A percentile compares a stretch with the other conserved stretches of the same genome.
Conservation (phyloP, 352 stramenopile species). For the Phytophthora tentaculata region DNA sequence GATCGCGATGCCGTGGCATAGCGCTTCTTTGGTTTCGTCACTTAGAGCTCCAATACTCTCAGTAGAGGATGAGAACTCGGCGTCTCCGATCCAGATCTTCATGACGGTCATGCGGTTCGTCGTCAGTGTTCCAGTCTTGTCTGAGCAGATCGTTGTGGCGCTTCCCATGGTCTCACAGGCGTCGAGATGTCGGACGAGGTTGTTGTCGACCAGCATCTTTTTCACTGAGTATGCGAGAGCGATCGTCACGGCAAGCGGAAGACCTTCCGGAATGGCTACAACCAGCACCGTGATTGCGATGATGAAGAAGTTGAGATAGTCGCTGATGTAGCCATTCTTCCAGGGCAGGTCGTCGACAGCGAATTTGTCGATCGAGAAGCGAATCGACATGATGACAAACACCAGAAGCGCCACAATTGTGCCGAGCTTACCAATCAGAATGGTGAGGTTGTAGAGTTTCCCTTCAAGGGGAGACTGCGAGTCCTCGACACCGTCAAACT, state of each 20-base stretch:
- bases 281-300: slow-evolving; percentile 87
- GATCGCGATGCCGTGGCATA: slow-evolving; percentile 46
- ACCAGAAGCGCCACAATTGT: slow-evolving; percentile 61
- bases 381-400: slow-evolving; percentile 63
- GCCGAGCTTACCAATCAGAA: slow-evolving; percentile 67
- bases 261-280: slow-evolving; percentile 95
- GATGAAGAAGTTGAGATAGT: slow-evolving; percentile 73
- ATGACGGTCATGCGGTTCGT: slow-evolving; percentile 98
- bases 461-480: slow-evolving; percentile 61
- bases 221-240: slow-evolving; percentile 93
- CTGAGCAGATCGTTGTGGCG: slow-evolving; percentile 94
- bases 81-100: slow-evolving; percentile 62
- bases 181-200: slow-evolving; percentile 78
- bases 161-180: slow-evolving; percentile 92
- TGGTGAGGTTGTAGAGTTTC: slow-evolving; percentile 44
- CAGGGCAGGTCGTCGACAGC: slow-evolving; percentile 30
- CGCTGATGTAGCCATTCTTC: slow-evolving; percentile 39
- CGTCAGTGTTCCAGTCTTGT: slow-evolving; percentile 95
- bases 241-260: slow-evolving; percentile 96
- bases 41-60: slow-evolving; percentile 27
- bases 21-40: slow-evolving; percentile 34
- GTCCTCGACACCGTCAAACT: slow-evolving; percentile 24
- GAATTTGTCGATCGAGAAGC: slow-evolving; percentile 55
- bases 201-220: slow-evolving; percentile 86
- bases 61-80: slow-evolving; percentile 43